Base-by-base conservation (phyloP, 2,329 filamentous ascomycete genomes). In the Beauveria brongniartii region DNA sequence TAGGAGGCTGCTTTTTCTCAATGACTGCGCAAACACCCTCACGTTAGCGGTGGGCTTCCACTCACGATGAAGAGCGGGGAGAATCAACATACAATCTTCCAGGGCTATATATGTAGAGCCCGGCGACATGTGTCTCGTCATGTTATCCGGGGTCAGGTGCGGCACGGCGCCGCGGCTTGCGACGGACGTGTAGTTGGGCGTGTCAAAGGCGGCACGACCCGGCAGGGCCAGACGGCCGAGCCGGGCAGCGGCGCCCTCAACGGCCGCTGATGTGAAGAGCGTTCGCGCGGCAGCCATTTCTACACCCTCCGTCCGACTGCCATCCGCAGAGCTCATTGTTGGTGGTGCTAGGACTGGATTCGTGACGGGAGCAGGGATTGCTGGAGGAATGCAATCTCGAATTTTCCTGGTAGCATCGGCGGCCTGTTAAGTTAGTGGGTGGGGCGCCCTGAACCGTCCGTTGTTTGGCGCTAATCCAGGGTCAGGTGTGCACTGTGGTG, bases 141-240 rank as follows among this genome's bases (percentile, higher is more conserved):
- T 79, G 63, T 89, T 89, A 77, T 99, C 94, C 44, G 92, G 92
- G 3, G 92, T 90, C 65, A 99, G 76, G 75, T 99, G 94, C 56
- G 94, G 92, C 41, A 97, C 78, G 1, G 84, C 84, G 24, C 94
- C 94, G 68, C 94, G 84, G 40, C 94, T 97, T 3, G 90, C 89
- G 65, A 89, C 80, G 55, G 85, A 87, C 62, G 96, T 77, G 72
- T 89, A 96, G 70, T 89, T 88, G 48, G 94, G 94, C 34, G 94
- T 99, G 22, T 89, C 78, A 65, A 97, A 80, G n/a, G 81, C 74
- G 64, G 80, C 83, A 62, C 89, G 81, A 47, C 74, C 85, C 67
- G 73, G 78, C 6, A 94, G 72, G 5, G 79, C 75, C 26, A 97
- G 75, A 57, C 78, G 80, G 4, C 90, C 92, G 9, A 93, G 75